Conservation (phyloP, 805 yeast species). For the Zygoascus flipseniorum region DNA sequence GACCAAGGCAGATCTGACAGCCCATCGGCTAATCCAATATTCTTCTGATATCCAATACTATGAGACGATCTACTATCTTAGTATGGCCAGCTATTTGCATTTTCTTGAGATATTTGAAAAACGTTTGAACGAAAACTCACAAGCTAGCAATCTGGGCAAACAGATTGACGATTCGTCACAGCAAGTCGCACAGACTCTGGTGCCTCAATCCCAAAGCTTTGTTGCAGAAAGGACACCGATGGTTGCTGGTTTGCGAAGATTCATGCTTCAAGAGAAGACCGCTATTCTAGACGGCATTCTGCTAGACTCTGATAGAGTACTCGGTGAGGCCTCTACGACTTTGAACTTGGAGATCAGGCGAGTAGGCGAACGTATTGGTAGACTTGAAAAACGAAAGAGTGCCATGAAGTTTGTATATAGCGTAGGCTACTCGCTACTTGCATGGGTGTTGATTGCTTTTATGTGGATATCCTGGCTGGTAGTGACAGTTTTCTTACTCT, state of each 20-base stretch:
- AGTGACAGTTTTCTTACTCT: conserved; percentile 10
- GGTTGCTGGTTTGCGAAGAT: conserved; percentile 12
- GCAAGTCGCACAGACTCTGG: conserved; percentile 3
- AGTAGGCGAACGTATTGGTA: conserved; percentile 17
- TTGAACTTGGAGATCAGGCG: conserved; percentile 18
- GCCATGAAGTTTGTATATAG: conserved; percentile 12
- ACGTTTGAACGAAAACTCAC: conserved; percentile 5
- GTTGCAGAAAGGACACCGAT: conserved; percentile 8
- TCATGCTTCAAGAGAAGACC: conserved; percentile 13
- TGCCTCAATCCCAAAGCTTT: conserved; percentile 9
- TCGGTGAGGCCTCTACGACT: conserved; percentile 20
- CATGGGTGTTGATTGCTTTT: conserved; percentile 17
- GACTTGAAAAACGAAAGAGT: conserved; percentile 13
- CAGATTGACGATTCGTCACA: conserved; percentile 9
- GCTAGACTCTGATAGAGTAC: conserved; percentile 19
- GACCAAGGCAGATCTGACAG: background rate
- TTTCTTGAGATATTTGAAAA: conserved; percentile 4
- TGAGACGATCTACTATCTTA: conserved; percentile 11
- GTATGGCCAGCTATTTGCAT: conserved; percentile 6
- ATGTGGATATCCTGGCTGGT: conserved; percentile 24
- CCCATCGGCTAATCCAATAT: conserved; percentile 1
- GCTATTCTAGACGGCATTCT: conserved; percentile 17
- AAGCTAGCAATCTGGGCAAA: conserved; percentile 5
- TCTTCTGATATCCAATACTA: conserved; percentile 12
- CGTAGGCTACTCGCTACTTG: conserved; percentile 17